Conservation (phyloP, 352 stramenopile genomes). For the Phytopythium oedochilum region DNA sequence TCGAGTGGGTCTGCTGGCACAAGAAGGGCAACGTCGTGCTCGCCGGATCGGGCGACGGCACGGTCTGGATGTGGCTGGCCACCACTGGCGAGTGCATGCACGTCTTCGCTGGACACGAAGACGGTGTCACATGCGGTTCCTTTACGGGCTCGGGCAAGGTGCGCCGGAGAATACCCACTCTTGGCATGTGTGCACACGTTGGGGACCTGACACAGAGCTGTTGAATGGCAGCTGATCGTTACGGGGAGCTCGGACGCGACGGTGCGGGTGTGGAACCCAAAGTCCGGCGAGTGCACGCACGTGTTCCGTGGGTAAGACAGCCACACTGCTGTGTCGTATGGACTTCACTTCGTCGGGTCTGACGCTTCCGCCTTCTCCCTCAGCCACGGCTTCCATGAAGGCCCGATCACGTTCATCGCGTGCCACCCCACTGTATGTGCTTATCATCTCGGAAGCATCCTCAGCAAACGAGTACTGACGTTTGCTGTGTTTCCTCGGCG, state of each 20-base stretch:
- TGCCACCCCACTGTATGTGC: slow-evolving; percentile 78
- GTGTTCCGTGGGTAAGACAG: slow-evolving; percentile 74
- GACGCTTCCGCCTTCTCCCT: slow-evolving; percentile 1
- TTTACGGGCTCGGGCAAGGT: slow-evolving; percentile 96
- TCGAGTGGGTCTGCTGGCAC: slow-evolving; percentile 91
- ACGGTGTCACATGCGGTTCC: slow-evolving; percentile 89
- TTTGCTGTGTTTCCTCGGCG: not conserved
- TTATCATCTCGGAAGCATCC: not conserved
- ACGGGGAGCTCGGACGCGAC: slow-evolving; percentile 93
- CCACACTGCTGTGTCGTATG: not conserved
- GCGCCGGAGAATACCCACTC: too few relatives aligned
- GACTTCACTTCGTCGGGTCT: not conserved
- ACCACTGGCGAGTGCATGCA: slow-evolving; percentile 96
- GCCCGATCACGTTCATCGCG: slow-evolving; percentile 88
- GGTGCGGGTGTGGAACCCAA: slow-evolving; percentile 95
- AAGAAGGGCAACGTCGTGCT: slow-evolving; percentile 89
- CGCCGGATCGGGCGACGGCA: slow-evolving; percentile 84
- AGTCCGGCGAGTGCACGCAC: slow-evolving; percentile 91
- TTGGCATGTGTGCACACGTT: too few relatives aligned
- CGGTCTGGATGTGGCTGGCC: slow-evolving; percentile 92
- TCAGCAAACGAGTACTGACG: not conserved
- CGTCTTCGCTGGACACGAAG: slow-evolving; percentile 97
- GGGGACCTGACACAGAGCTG: too few relatives aligned
- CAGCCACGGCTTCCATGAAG: slow-evolving; percentile 84
- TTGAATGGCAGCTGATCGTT: slow-evolving; percentile 78